Evolutionary conservation across 2,329 filamentous ascomycete species (phyloP).

Genomic region (Hypoxylon sp.): DNA sequence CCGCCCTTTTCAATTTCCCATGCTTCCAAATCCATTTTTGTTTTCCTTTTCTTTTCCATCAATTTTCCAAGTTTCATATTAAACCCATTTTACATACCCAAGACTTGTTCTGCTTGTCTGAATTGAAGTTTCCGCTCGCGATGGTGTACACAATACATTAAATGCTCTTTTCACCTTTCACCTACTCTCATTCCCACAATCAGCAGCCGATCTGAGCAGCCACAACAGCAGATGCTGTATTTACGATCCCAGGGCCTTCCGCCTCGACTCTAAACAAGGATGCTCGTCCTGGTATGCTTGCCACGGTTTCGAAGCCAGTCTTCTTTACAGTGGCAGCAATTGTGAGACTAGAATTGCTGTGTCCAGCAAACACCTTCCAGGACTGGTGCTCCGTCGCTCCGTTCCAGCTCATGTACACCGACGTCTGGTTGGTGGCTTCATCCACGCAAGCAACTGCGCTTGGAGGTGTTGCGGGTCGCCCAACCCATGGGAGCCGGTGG

Average conservation of each 20-base stretch:
- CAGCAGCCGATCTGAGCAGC: conserved; percentile 14
- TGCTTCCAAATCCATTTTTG: too few relatives aligned
- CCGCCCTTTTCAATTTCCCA: too few relatives aligned
- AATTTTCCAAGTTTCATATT: too few relatives aligned
- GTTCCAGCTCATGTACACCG: conserved; percentile 51
- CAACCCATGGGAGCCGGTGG: conserved; percentile 48
- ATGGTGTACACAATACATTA: too few relatives aligned
- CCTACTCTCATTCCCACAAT: too few relatives aligned
- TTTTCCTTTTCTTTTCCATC: too few relatives aligned
- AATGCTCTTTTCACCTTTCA: not conserved
- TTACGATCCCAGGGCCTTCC: conserved; percentile 2
- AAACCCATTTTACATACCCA: too few relatives aligned
- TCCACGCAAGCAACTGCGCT: conserved; percentile 33
- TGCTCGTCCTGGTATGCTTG: conserved; percentile 13
- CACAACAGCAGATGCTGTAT: conserved; percentile 9
- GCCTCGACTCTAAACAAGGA: conserved; percentile 26
- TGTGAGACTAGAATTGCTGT: conserved; percentile 15
- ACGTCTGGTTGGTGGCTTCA: conserved; percentile 25
- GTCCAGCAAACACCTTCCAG: conserved; percentile 46
- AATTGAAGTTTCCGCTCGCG: too few relatives aligned
- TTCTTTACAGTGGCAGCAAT: conserved; percentile 17
- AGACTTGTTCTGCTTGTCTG: too few relatives aligned
- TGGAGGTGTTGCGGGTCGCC: conserved; percentile 32
- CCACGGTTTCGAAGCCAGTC: conserved; percentile 34
- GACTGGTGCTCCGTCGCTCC: conserved; percentile 49